Evolutionary conservation across 2,329 filamentous ascomycete genomes (phyloP).

Genomic region (Colletotrichum sp.): DNA sequence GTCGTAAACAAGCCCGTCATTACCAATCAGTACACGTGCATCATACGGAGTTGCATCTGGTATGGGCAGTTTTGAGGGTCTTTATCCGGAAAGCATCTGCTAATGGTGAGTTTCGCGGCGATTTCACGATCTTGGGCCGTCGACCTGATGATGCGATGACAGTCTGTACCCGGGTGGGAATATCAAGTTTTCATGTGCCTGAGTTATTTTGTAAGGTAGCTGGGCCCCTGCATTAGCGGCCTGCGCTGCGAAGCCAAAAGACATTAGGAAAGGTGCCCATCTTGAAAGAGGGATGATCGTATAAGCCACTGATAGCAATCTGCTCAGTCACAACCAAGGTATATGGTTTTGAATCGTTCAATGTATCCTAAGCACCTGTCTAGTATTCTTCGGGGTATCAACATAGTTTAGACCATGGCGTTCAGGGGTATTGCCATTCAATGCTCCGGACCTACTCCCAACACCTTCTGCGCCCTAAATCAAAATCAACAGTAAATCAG

Average conservation of each 20-base stretch:
- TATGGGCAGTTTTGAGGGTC: conserved; percentile 30
- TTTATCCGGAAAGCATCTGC: background rate
- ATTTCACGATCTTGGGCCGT: background rate
- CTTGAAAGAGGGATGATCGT: background rate
- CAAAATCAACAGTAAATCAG: background rate
- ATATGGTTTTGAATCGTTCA: background rate
- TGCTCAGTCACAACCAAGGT: background rate
- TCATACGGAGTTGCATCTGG: conserved; percentile 27
- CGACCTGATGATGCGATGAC: background rate
- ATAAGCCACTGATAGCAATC: background rate
- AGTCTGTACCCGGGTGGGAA: background rate
- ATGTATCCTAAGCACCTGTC: background rate
- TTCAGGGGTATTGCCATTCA: background rate
- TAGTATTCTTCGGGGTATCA: background rate
- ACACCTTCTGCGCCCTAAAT: background rate
- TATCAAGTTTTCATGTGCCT: background rate
- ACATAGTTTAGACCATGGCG: background rate
- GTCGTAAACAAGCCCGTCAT: conserved; percentile 24
- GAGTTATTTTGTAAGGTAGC: background rate
- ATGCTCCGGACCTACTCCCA: background rate
- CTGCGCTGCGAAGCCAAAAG: background rate
- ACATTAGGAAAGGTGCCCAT: background rate
- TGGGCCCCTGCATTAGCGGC: background rate
- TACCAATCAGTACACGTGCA: conserved; percentile 35
- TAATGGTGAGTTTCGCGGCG: background rate